Base-by-base conservation (phyloP, 257 asterid genomes). In the Penstemon davidsonii region DNA sequence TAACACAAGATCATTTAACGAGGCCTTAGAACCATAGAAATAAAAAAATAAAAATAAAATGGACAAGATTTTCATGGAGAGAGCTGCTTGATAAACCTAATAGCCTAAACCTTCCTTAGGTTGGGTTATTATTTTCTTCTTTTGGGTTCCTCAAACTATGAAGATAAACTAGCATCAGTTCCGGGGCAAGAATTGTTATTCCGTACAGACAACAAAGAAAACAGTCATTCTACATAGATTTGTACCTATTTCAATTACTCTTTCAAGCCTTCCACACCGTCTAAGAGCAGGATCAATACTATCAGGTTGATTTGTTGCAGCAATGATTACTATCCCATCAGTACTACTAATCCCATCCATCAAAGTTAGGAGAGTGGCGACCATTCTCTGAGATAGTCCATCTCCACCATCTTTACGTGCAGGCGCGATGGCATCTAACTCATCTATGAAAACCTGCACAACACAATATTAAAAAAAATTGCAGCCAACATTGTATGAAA, bases 221-320 rank as follows among this genome's bases (percentile, higher is more conserved):
- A 44, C 33, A 15, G 61, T 15, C 62, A 38, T 36, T 6, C 11
- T 57, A 11, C 44, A n/a, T 42, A 33, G 72, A 71, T 5, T 44
- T 6, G 19, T 74, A 90, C 99, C 99, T 70, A 93, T 93, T 87
- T 93, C 97, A 66, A 93, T 83, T 87, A 90, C 99, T 83, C 94
- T 76, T 75, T 93, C 97, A 69, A 93, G 87, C 77, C 99, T 84
- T 74, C 99, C 99, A 71, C 96, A 96, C 60, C 96, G 88, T 76
- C 99, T 85, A 66, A 90, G 97, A 25, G 99, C 96, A 59, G 96
- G 94, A 64, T 94, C 96, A 43, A 94, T 80, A 72, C 90, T 86
- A n/a, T n/a, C n/a, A n/a, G n/a, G n/a, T n/a, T n/a, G n/a, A n/a
- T n/a, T n/a, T n/a, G n/a, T n/a, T n/a, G n/a, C n/a, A n/a, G n/a